Percentiles rank a stretch among this genome's conserved stretches.
These are phyloP conservation scores for Carnegiea gigantea DNA, from an alignment of 179 eudicot genomes.

Conservation along the genomic window DNA sequence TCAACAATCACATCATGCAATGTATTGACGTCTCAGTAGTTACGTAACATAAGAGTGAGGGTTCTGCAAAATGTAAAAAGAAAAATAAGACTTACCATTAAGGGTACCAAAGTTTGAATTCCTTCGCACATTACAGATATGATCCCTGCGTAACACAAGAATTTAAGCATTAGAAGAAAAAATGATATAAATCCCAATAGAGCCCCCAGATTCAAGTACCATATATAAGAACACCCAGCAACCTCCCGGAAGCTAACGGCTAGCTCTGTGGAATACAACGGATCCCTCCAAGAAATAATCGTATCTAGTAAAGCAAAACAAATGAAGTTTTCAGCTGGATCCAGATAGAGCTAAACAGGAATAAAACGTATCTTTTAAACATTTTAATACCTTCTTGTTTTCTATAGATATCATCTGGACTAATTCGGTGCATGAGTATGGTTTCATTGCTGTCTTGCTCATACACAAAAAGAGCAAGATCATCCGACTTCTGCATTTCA, in stretches of 20 bases:
- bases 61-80: neutral
- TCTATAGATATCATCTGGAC: constrained; percentile 79
- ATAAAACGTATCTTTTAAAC: neutral
- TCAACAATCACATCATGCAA: neutral
- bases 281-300: constrained; percentile 97
- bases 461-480: constrained; percentile 68
- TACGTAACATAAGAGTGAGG: neutral
- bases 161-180: constrained; percentile 1
- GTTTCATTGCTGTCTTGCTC: constrained; percentile 92
- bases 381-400: constrained; percentile 81
- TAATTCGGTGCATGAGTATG: constrained; percentile 73
- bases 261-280: constrained; percentile 72
- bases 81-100: constrained; percentile 58
- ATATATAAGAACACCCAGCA: constrained; percentile 86
- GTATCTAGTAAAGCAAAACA: constrained; percentile 53
- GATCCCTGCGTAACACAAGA: constrained; percentile 65
- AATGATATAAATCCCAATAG: neutral
- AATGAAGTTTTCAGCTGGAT: constrained; percentile 5
- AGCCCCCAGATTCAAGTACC: constrained; percentile 37
- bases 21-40: neutral
- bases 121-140: constrained; percentile 75
- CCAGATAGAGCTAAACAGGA: neutral
- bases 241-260: constrained; percentile 98
- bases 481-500: constrained; percentile 83
- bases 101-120: constrained; percentile 60